These are phyloP conservation scores for Evernia prunastri DNA, from an alignment of 495 filamentous ascomycete genomes.

Conservation along the genomic window DNA sequence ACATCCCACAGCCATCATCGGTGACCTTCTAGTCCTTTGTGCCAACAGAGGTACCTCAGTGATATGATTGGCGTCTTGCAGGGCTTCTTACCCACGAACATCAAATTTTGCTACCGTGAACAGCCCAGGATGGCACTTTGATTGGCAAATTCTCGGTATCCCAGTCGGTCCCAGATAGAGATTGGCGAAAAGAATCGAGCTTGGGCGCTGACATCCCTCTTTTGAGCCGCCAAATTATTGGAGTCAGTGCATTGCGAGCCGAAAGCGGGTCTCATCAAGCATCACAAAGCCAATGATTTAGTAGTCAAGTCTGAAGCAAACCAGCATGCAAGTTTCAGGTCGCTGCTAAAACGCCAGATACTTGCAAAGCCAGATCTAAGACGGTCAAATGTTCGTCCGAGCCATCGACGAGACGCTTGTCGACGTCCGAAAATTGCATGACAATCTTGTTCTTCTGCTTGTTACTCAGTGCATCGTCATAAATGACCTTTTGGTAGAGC, in stretches of 20 bases:
- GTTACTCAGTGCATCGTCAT: conserved; percentile 75
- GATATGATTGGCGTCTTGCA: neutral
- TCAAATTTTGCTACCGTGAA: neutral
- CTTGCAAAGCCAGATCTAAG: conserved; percentile 72
- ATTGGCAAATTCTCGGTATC: neutral
- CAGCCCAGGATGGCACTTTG: neutral
- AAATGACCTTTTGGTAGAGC: conserved; percentile 78
- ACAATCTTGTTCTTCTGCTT: conserved; percentile 87
- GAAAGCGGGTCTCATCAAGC: neutral
- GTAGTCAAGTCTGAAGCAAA: neutral
- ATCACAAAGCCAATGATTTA: neutral
- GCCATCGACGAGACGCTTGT: conserved; percentile 95
- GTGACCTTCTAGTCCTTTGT: neutral
- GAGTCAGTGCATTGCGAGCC: neutral
- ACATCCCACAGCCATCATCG: neutral
- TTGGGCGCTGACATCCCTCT: neutral
- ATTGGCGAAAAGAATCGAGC: neutral
- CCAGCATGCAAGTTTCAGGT: conserved; percentile 4
- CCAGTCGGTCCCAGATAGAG: neutral
- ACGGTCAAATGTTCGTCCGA: conserved; percentile 91
- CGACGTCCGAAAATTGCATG: conserved; percentile 81
- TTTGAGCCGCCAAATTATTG: neutral
- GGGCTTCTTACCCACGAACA: neutral
- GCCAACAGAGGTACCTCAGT: too few species aligned
- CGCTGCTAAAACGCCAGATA: conserved; percentile 64